phyloP scores from a whole-genome alignment of 352 stramenopile species.

The Globisporangium nagaii region DNA sequence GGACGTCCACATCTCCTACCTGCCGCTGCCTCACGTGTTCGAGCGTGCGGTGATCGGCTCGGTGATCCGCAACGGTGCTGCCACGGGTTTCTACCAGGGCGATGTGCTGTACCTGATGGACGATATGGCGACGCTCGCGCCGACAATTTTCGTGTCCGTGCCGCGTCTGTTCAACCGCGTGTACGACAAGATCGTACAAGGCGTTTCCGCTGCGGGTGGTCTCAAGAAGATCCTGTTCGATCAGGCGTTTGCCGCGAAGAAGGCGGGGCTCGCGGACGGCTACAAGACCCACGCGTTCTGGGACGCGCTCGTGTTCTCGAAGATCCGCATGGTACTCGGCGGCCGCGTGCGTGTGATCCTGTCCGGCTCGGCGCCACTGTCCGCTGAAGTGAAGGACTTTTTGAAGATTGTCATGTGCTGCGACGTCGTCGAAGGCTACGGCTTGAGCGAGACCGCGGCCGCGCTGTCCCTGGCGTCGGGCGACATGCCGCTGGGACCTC shows the following conservation, averaged over 20 bases:
- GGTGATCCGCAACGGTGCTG: slow-evolving; percentile 78
- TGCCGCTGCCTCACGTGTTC: slow-evolving; percentile 96
- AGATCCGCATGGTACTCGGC: slow-evolving; percentile 90
- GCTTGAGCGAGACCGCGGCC: slow-evolving; percentile 92
- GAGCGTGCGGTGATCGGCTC: slow-evolving; percentile 88
- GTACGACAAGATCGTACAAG: slow-evolving; percentile 93
- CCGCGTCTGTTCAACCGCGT: slow-evolving; percentile 96
- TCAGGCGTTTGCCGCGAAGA: slow-evolving; percentile 55
- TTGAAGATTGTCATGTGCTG: slow-evolving; percentile 93
- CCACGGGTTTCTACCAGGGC: slow-evolving; percentile 76
- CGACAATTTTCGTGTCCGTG: slow-evolving; percentile 92
- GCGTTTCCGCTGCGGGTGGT: slow-evolving; percentile 43
- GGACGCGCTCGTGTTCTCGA: slow-evolving; percentile 95
- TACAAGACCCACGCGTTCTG: slow-evolving; percentile 83
- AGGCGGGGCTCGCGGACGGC: slow-evolving; percentile 35
- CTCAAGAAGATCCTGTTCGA: slow-evolving; percentile 76
- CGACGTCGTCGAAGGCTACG: slow-evolving; percentile 93
- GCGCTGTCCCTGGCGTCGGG: slow-evolving; percentile 62
- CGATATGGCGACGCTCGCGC: slow-evolving; percentile 89
- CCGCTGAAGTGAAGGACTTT: slow-evolving; percentile 93
- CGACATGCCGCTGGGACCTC: slow-evolving; percentile 65
- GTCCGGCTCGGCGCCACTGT: slow-evolving; percentile 91
- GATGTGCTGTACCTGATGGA: slow-evolving; percentile 90
- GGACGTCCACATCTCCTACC: slow-evolving; percentile 94
- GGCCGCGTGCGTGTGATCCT: slow-evolving; percentile 88